Evolutionary conservation across 345 rosid species (phyloP).

Genomic region (Iberis pinnata): DNA sequence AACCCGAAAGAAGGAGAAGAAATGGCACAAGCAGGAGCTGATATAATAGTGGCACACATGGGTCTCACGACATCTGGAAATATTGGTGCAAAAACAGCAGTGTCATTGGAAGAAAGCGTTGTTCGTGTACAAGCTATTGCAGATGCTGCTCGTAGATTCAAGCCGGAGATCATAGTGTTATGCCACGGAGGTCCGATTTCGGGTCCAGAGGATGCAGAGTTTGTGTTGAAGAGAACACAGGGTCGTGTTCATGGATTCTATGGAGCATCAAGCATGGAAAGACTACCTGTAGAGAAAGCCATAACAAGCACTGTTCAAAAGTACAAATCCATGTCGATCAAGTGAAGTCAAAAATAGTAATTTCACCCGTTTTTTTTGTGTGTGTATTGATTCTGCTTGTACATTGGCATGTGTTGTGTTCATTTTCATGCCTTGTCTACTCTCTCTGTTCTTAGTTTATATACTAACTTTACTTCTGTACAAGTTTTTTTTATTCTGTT

Average conservation of each 20-base stretch:
- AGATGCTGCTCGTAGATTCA: slow-evolving; percentile 62
- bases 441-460: too few species aligned
- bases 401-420: too few species aligned
- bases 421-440: too few species aligned
- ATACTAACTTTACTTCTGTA: too few species aligned
- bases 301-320: slow-evolving; percentile 59
- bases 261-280: slow-evolving; percentile 98
- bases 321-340: slow-evolving; percentile 63
- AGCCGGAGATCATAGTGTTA: slow-evolving; percentile 54
- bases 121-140: slow-evolving; percentile 75
- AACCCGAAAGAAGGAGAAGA: slow-evolving; percentile 58
- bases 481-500: too few species aligned
- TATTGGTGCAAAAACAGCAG: slow-evolving; percentile 83
- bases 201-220: slow-evolving; percentile 72
- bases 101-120: slow-evolving; percentile 72
- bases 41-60: slow-evolving; percentile 94
- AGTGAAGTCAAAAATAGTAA: slow-evolving; percentile 39
- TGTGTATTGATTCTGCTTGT: too few species aligned
- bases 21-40: slow-evolving; percentile 95
- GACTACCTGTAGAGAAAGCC: slow-evolving; percentile 83
- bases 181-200: slow-evolving; percentile 98
- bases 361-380: too few species aligned
- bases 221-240: slow-evolving; percentile 54
- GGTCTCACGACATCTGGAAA: slow-evolving; percentile 87
- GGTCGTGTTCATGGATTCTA: slow-evolving; percentile 84